phyloP scores from a whole-genome alignment of 2,329 filamentous ascomycete species.

The Cladosporium sp. region DNA sequence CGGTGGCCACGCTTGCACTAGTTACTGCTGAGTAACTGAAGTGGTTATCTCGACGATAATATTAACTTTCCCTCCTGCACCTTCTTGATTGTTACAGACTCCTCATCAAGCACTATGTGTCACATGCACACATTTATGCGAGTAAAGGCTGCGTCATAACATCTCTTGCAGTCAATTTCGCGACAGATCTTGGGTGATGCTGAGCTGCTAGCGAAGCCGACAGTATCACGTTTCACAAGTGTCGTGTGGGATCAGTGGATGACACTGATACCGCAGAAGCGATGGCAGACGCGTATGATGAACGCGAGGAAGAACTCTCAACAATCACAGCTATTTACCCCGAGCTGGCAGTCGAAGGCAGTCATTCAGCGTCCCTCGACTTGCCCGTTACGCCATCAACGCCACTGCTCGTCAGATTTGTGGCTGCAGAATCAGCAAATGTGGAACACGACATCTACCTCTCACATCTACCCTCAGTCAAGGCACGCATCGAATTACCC shows the following conservation, averaged over 20 bases:
- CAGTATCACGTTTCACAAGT: too few relatives aligned
- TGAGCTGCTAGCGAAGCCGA: too few relatives aligned
- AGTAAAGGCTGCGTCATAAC: too few relatives aligned
- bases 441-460: constrained; percentile 43
- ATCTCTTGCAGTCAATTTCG: too few relatives aligned
- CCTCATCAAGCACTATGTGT: too few relatives aligned
- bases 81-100: too few relatives aligned
- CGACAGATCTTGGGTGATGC: too few relatives aligned
- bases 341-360: constrained; percentile 50
- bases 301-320: constrained; percentile 56
- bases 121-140: too few relatives aligned
- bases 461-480: constrained; percentile 54
- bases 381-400: constrained; percentile 52
- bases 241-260: neutral
- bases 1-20: too few relatives aligned
- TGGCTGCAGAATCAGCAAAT: constrained; percentile 4
- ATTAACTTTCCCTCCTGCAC: too few relatives aligned
- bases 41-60: too few relatives aligned
- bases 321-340: constrained; percentile 60
- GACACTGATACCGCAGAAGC: neutral
- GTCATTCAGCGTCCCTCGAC: constrained; percentile 50
- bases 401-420: constrained; percentile 42
- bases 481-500: constrained; percentile 50
- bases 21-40: too few relatives aligned
- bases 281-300: constrained; percentile 46